A percentile compares a stretch with the other conserved stretches of the same genome.
phyloP scores from a whole-genome alignment of 2,329 filamentous ascomycete species.

The Shiraia bambusicola region DNA sequence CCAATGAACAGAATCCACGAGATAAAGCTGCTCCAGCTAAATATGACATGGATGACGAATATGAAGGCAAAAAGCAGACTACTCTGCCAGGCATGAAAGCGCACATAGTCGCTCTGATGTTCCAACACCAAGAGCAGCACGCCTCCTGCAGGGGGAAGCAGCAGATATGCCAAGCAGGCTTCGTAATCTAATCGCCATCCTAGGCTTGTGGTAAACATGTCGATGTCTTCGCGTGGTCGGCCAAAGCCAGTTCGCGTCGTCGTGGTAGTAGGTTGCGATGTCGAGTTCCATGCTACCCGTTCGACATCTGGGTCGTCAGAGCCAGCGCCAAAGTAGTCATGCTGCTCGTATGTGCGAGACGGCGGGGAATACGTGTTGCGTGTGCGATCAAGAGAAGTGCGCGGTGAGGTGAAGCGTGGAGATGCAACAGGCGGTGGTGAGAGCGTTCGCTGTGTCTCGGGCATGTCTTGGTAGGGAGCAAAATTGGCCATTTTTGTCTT shows the following conservation, averaged over 20 bases:
- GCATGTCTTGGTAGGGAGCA: constrained; percentile 93
- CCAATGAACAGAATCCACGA: constrained; percentile 79
- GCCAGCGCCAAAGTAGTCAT: constrained; percentile 41
- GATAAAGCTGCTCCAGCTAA: constrained; percentile 80
- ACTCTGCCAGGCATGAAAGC: constrained; percentile 97
- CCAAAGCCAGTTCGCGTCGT: constrained; percentile 18
- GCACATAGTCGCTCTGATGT: constrained; percentile 94
- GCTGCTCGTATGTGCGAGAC: constrained; percentile 42
- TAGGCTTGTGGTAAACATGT: constrained; percentile 82
- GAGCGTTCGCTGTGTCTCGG: constrained; percentile 77
- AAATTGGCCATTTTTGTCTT: constrained; percentile 60
- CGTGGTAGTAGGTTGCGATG: constrained; percentile 3
- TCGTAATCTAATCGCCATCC: constrained; percentile 86
- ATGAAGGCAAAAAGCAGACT: constrained; percentile 75
- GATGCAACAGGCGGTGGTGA: constrained; percentile 62
- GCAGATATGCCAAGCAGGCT: constrained; percentile 84
- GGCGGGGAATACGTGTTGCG: constrained; percentile 35
- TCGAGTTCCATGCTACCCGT: constrained; percentile 34
- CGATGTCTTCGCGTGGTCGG: constrained; percentile 65
- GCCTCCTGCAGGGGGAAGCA: constrained; percentile 80
- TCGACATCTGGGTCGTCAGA: constrained; percentile 22
- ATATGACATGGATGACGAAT: constrained; percentile 74
- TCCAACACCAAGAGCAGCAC: constrained; percentile 83
- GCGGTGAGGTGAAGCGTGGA: constrained; percentile 54
- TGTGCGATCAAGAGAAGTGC: constrained; percentile 42